These are phyloP conservation scores for Lipomyces lipofer DNA, from an alignment of 805 yeast species.

Conservation along the genomic window DNA sequence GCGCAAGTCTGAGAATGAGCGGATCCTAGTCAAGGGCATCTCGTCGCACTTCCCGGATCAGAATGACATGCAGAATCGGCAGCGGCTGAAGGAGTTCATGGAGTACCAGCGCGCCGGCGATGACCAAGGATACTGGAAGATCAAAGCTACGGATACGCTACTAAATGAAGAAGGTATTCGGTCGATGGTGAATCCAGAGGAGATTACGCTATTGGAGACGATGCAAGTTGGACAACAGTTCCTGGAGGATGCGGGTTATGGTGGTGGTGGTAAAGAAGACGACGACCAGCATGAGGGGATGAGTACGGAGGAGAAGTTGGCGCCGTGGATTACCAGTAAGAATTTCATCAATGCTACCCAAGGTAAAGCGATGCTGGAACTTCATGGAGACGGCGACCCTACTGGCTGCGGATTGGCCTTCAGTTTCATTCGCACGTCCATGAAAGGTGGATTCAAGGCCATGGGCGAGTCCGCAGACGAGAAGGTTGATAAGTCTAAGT, in stretches of 20 bases:
- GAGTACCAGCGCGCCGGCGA: slow-evolving; percentile 92
- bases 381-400: slow-evolving; percentile 94
- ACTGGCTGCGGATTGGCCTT: slow-evolving; percentile 88
- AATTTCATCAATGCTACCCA: slow-evolving; percentile 93
- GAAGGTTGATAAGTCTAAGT: slow-evolving; percentile 45
- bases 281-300: slow-evolving; percentile 47
- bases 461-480: slow-evolving; percentile 44
- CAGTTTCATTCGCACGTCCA: slow-evolving; percentile 84
- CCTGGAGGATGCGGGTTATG: slow-evolving; percentile 73
- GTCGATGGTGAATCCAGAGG: slow-evolving; percentile 89
- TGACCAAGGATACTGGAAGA: slow-evolving; percentile 93
- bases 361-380: slow-evolving; percentile 93
- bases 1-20: slow-evolving; percentile 68
- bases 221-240: slow-evolving; percentile 93
- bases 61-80: slow-evolving; percentile 95
- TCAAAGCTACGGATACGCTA: slow-evolving; percentile 63
- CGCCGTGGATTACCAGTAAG: slow-evolving; percentile 92
- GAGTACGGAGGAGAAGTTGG: slow-evolving; percentile 76
- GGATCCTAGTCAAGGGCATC: slow-evolving; percentile 83
- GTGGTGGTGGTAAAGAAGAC: slow-evolving; percentile 45
- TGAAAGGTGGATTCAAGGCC: slow-evolving; percentile 84
- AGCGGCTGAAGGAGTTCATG: slow-evolving; percentile 94
- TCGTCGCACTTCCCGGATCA: slow-evolving; percentile 94
- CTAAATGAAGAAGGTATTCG: slow-evolving; percentile 77
- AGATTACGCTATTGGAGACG: slow-evolving; percentile 77